phyloP scores from a whole-genome alignment of 495 filamentous ascomycete genomes.

The Corynascus novoguineensis region DNA sequence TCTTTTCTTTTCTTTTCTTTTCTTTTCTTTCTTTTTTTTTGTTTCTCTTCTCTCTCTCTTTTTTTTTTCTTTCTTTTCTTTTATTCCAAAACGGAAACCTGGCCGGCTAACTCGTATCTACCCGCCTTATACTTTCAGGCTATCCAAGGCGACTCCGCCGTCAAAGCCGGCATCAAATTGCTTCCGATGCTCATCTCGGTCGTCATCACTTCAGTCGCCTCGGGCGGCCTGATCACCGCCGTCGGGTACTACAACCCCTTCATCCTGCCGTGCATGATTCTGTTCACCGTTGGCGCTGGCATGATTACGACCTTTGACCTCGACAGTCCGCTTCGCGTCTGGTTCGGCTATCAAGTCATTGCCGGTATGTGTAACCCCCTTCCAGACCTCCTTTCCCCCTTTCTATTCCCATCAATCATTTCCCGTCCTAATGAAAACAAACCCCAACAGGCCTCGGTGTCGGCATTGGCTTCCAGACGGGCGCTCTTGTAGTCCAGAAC shows the following conservation, averaged over 20 bases:
- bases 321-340: constrained; percentile 39
- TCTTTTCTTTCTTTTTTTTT: too few relatives aligned
- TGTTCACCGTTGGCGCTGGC: constrained; percentile 46
- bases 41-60: too few relatives aligned
- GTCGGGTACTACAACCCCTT: constrained; percentile 52
- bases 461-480: constrained; percentile 40
- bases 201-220: constrained; percentile 48
- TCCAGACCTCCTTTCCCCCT: neutral
- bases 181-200: constrained; percentile 67
- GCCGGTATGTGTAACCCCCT: constrained; percentile 17
- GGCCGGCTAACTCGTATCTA: too few relatives aligned
- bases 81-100: too few relatives aligned
- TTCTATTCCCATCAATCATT: neutral
- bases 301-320: constrained; percentile 46
- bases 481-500: constrained; percentile 51
- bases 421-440: neutral
- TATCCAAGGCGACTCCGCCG: constrained; percentile 64
- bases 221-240: constrained; percentile 39
- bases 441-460: constrained; percentile 31
- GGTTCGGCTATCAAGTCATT: constrained; percentile 54
- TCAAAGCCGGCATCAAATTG: constrained; percentile 70
- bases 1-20: too few relatives aligned
- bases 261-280: constrained; percentile 38
- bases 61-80: too few relatives aligned
- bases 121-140: constrained; percentile 90